Conservation (phyloP, 805 yeast genomes). For the Clavispora carvajalis region DNA sequence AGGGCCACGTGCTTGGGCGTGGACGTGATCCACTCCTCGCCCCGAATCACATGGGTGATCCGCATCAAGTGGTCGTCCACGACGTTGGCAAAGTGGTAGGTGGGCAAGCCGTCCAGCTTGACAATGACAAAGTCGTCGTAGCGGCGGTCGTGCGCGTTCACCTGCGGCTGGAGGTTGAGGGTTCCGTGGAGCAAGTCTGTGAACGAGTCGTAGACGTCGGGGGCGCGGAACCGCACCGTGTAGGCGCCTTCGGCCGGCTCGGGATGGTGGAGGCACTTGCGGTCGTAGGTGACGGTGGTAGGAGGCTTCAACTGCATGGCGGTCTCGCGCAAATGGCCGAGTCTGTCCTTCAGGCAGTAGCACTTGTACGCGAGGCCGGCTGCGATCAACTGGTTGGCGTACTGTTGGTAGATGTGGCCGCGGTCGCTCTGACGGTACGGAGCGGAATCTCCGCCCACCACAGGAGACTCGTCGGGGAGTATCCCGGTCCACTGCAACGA, state of each 20-base stretch:
- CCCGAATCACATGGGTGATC: constrained; percentile 90
- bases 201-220: constrained; percentile 61
- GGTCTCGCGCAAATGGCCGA: constrained; percentile 60
- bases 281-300: constrained; percentile 85
- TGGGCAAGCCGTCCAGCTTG: constrained; percentile 93
- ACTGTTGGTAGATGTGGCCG: constrained; percentile 53
- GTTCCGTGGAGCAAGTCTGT: constrained; percentile 74
- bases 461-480: constrained; percentile 78
- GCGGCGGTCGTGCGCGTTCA: constrained; percentile 62
- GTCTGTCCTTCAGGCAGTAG: constrained; percentile 75
- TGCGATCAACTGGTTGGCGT: constrained; percentile 52
- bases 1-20: constrained; percentile 92
- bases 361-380: constrained; percentile 81
- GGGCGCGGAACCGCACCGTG: constrained; percentile 75
- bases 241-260: constrained; percentile 21
- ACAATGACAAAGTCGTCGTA: constrained; percentile 86
- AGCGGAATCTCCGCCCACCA: constrained; percentile 50
- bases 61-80: constrained; percentile 92
- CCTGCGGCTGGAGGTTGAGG: constrained; percentile 73
- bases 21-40: constrained; percentile 97
- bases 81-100: constrained; percentile 95
- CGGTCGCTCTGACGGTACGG: constrained; percentile 89
- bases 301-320: constrained; percentile 80
- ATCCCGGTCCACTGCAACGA: constrained; percentile 76
- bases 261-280: constrained; percentile 58